These are phyloP conservation scores for Penicillium sp. DNA, from an alignment of 2,329 filamentous ascomycete genomes.

Conservation along the genomic window DNA sequence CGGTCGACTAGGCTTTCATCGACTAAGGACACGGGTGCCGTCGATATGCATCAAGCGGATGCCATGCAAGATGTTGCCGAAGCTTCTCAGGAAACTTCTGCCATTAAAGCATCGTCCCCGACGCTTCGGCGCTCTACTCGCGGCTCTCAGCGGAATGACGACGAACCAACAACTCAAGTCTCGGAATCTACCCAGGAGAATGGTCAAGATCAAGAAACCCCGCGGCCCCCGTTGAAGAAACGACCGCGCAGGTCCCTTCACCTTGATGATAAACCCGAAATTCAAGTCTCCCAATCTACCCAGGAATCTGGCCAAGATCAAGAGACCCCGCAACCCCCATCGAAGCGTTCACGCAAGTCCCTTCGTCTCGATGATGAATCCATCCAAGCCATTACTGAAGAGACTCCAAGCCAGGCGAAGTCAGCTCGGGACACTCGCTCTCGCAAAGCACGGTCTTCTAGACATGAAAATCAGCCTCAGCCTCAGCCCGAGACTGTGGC, in stretches of 20 bases:
- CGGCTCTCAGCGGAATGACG: slow-evolving; percentile 19
- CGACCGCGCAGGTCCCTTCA: slow-evolving; percentile 30
- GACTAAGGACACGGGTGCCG: slow-evolving; percentile 8
- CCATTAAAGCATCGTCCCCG: slow-evolving; percentile 15
- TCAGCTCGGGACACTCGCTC: slow-evolving; percentile 18
- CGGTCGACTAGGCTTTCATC: slow-evolving; percentile 30
- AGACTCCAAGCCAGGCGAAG: slow-evolving; percentile 12
- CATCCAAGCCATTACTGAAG: slow-evolving; percentile 10
- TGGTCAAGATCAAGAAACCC: slow-evolving; percentile 6
- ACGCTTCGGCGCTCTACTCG: slow-evolving; percentile 26
- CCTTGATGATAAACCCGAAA: slow-evolving; percentile 2
- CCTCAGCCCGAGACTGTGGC: slow-evolving; percentile 3
- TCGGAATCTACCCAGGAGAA: background rate
- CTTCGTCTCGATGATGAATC: slow-evolving; percentile 27
- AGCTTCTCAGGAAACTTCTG: slow-evolving; percentile 1
- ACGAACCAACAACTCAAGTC: background rate
- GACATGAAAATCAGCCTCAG: slow-evolving; percentile 9
- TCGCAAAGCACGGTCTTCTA: slow-evolving; percentile 21
- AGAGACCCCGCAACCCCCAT: slow-evolving; percentile 18
- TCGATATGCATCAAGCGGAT: slow-evolving; percentile 11
- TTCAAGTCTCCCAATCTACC: background rate
- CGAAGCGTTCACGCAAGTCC: slow-evolving; percentile 32
- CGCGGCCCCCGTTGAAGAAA: slow-evolving; percentile 26
- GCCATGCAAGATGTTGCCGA: slow-evolving; percentile 10
- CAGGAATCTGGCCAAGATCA: slow-evolving; percentile 1